Evolutionary conservation across 2,329 filamentous ascomycete genomes (phyloP), one percentile per base, ranked within the genome.

Genomic region (Thyridium curvatum): DNA sequence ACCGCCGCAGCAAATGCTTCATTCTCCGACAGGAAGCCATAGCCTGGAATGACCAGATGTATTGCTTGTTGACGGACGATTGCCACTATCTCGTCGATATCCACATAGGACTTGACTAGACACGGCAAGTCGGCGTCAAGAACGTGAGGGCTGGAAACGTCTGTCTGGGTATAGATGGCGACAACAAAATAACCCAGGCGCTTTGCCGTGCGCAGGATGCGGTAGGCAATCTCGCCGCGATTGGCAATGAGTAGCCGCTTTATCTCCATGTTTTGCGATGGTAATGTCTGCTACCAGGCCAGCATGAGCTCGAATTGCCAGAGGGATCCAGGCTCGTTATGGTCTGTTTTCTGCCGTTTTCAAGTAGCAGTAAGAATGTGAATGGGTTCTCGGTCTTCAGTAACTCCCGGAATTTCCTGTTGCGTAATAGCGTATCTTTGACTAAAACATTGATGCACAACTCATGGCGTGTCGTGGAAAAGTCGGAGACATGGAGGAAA

Each of bases 11-110:
- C 77, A 48, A 85, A 84, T 10, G 72, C 67, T 7, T 71, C 67
- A 48, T 81, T 81, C 40, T 83, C 79, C 6, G 70, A 74, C 3
- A 83, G 55, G 45, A 82, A 83, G 2, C 79, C 79, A 58, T 83
- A 83, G 3, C 79, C 79, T 0, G 79, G 77, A 35, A 82, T 75
- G 13, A 84, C 69, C 4, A 74, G 74, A 44, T 82, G 63, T 8
- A 59, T 69, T 3, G 58, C 48, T 15, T 68, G 59, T 6, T 63
- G 48, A 35, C 67, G 69, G 15, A 64, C 55, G 18, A 62, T 53
- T 13, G 47, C 42, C 8, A 60, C 37, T 15, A 57, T 55, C 10
- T 50, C 46, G 16, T 49, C 44, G 6, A 47, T 50, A 30, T 40
- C 32, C 7, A 26, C 46, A 32, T 49, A 45, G 17, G 41, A 46